Evolutionary conservation across 1,284 basidiomycete genomes (phyloP).

Genomic region (Mrakiaceae sp.): DNA sequence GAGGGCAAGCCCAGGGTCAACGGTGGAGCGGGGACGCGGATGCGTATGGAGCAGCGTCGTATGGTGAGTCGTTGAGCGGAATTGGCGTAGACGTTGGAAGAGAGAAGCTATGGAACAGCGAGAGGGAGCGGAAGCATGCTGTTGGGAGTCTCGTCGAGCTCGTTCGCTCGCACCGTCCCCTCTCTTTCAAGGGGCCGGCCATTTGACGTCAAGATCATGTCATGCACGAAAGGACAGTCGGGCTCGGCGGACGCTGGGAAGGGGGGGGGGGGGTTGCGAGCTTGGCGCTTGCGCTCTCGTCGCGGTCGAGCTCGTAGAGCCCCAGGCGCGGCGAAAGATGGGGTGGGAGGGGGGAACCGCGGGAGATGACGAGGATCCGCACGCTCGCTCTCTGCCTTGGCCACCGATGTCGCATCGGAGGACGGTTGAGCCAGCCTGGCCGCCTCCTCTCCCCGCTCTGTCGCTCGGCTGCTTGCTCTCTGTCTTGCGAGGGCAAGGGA

Average conservation of each 20-base stretch:
- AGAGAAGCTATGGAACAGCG: not conserved
- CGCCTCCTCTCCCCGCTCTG: not conserved
- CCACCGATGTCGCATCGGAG: not conserved
- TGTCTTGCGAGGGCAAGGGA: not conserved
- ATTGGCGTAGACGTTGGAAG: not conserved
- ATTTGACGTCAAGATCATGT: not conserved
- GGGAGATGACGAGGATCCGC: not conserved
- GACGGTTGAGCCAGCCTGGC: not conserved
- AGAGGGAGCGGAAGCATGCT: not conserved
- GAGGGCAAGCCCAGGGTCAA: too few relatives aligned
- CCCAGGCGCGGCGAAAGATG: too few relatives aligned
- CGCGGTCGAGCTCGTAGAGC: too few relatives aligned
- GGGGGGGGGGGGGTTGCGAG: too few relatives aligned
- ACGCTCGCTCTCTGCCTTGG: not conserved
- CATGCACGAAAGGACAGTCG: not conserved
- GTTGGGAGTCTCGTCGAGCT: not conserved
- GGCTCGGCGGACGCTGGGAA: not conserved
- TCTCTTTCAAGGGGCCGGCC: too few relatives aligned
- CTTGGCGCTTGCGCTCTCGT: too few relatives aligned
- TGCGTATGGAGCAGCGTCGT: not conserved
- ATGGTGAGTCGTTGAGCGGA: not conserved
- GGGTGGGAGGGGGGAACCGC: not conserved
- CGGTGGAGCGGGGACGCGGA: conserved; percentile 1
- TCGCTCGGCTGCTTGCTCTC: not conserved
- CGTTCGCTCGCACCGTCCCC: not conserved